phyloP scores from a whole-genome alignment of 179 eudicot genomes.

The Dionaea muscipula region DNA sequence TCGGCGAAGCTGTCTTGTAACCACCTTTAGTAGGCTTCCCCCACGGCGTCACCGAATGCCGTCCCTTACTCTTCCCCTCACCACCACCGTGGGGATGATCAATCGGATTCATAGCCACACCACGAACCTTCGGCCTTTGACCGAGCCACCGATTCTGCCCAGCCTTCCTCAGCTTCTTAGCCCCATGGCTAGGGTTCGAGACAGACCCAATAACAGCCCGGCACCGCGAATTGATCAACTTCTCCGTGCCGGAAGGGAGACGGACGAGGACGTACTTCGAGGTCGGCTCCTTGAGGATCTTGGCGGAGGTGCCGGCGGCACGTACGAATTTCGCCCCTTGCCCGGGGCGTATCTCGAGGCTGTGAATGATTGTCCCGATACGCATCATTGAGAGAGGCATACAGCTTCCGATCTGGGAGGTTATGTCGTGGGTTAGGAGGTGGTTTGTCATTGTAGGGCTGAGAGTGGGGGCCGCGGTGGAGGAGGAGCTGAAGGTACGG shows the following conservation, averaged over 20 bases:
- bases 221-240: conserved; percentile 42
- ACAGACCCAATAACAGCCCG: conserved; percentile 58
- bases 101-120: conserved; percentile 80
- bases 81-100: conserved; percentile 96
- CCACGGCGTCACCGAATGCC: conserved; percentile 48
- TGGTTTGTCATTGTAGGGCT: conserved; percentile 20
- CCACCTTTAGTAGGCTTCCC: conserved; percentile 78
- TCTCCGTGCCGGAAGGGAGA: conserved; percentile 52
- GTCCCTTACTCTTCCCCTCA: conserved; percentile 68
- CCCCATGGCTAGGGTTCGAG: conserved; percentile 44
- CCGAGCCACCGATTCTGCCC: conserved; percentile 75
- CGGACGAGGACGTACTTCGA: conserved; percentile 23
- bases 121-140: conserved; percentile 54
- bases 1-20: conserved; percentile 58
- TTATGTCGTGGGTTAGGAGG: conserved; percentile 28
- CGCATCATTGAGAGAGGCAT: conserved; percentile 72
- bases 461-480: conserved; percentile 22
- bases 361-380: conserved; percentile 67
- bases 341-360: conserved; percentile 63
- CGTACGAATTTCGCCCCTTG: conserved; percentile 68
- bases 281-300: conserved; percentile 54
- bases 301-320: conserved; percentile 64
- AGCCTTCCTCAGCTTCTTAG: conserved; percentile 56
- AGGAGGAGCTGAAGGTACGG: conserved; percentile 19
- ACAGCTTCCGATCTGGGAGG: conserved; percentile 56